Conservation (phyloP, 768 basidiomycete genomes). For the Tulasnella sp. region DNA sequence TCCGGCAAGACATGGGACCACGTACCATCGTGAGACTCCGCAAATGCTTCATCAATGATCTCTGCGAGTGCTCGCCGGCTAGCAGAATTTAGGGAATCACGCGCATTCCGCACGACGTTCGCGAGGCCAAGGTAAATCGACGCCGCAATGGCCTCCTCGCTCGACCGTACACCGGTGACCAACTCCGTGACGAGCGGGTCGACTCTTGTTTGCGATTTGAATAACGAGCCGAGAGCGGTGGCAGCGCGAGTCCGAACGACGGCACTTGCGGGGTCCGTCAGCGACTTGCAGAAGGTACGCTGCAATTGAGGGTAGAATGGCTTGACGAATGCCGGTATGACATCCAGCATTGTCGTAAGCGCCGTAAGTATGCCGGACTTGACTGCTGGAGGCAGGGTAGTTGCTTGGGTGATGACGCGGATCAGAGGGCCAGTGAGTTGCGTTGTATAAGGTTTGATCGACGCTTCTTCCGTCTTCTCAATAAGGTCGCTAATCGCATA, state of each 20-base stretch:
- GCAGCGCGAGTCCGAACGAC: conserved; percentile 74
- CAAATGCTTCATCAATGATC: conserved; percentile 66
- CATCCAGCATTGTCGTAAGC: conserved; percentile 69
- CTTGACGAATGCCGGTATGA: conserved; percentile 80
- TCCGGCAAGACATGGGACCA: background rate
- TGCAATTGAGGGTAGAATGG: conserved; percentile 99
- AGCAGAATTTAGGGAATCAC: conserved; percentile 63
- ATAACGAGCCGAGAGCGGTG: conserved; percentile 73
- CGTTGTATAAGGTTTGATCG: conserved; percentile 92
- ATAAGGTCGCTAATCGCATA: conserved; percentile 95
- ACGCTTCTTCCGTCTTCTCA: conserved; percentile 64
- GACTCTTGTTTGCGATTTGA: conserved; percentile 80
- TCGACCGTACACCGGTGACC: conserved; percentile 24
- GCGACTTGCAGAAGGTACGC: conserved; percentile 89
- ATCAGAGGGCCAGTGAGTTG: conserved; percentile 93
- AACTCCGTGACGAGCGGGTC: conserved; percentile 93
- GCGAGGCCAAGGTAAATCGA: conserved; percentile 69
- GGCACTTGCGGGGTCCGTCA: conserved; percentile 63
- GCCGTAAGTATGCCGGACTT: conserved; percentile 85
- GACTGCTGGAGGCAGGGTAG: conserved; percentile 82
- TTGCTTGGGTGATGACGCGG: conserved; percentile 81
- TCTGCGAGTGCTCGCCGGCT: conserved; percentile 61
- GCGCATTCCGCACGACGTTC: conserved; percentile 56
- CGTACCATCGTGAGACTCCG: conserved; percentile 54
- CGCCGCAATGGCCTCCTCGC: conserved; percentile 48